Evolutionary conservation across 495 filamentous ascomycete genomes (phyloP), one percentile per base, ranked within the genome.

Genomic region (Cercophora samala): DNA sequence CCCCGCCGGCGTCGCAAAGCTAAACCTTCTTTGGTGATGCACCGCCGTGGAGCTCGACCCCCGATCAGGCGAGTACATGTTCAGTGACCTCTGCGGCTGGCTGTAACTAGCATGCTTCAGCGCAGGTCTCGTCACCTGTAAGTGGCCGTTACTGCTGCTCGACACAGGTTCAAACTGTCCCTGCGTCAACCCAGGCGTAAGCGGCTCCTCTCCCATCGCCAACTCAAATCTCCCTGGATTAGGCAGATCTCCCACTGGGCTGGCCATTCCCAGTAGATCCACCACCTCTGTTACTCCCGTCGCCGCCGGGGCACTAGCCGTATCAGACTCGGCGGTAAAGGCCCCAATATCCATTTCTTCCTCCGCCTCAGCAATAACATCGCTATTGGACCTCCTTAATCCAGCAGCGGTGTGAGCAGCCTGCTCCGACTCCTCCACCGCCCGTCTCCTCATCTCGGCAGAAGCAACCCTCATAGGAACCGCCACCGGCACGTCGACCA

Each of bases 401-500:
- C 53, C 51, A n/a, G 25, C n/a, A 26, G 17, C 22, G 15, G 29
- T 22, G 0, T 37, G 19, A 13, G 58, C 46, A 15, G 66, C 42
- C 11, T 55, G 55, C 15, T 73, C 69, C 1, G 66, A 64, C 60
- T 75, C 71, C 54, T 53, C 60, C 11, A 24, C 81, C 63, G 84
- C 79, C 70, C 86, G 84, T 64, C 88, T 85, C 67, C 87, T 82
- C 81, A 90, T 87, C 77, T 91, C 90, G 23, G 93, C 90, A 54
- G 90, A 91, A 18, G 96, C 89, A 18, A 85, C 85, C 66, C 90
- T 87, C 82, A 99, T 87, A 15, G 94, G 95, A 19, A 97, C 92
- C 17, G 92, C 95, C 61, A 97, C 87, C 5, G 95, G 95, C 11
- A 99, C 90, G 69, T 99, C 96, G 42, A 98, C 96, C 19, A 97